phyloP scores from a whole-genome alignment of 2,329 filamentous ascomycete genomes.

The Scedosporium apiospermum region DNA sequence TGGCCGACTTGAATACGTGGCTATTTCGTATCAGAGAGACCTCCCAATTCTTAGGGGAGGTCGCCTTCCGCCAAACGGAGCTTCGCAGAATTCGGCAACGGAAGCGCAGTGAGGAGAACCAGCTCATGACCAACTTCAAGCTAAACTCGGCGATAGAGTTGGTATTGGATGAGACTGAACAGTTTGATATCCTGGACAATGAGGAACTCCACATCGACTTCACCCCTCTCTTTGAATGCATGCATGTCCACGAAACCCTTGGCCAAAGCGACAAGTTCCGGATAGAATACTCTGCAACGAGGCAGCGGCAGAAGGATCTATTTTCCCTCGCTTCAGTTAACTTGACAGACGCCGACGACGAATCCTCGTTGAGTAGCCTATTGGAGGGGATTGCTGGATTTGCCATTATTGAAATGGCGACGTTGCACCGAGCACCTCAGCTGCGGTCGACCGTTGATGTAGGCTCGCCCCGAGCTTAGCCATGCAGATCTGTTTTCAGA shows the following conservation, averaged over 20 bases:
- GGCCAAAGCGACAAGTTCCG: slow-evolving; percentile 88
- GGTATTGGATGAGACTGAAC: slow-evolving; percentile 88
- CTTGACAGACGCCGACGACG: slow-evolving; percentile 72
- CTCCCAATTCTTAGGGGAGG: slow-evolving; percentile 89
- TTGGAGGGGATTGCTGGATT: slow-evolving; percentile 93
- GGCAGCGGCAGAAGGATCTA: slow-evolving; percentile 84
- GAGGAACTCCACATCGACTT: slow-evolving; percentile 94
- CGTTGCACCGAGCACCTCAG: slow-evolving; percentile 77
- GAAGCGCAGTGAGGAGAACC: slow-evolving; percentile 66
- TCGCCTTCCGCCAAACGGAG: slow-evolving; percentile 94
- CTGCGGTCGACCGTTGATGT: slow-evolving; percentile 77
- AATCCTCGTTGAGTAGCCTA: slow-evolving; percentile 69
- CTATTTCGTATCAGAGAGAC: slow-evolving; percentile 90
- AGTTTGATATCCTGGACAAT: slow-evolving; percentile 91
- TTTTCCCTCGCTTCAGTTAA: slow-evolving; percentile 69
- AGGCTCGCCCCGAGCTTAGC: slow-evolving; percentile 18
- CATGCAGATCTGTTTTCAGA: too few species aligned
- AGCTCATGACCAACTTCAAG: slow-evolving; percentile 73
- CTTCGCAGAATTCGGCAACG: slow-evolving; percentile 74
- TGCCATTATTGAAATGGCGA: slow-evolving; percentile 90
- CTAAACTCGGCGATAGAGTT: slow-evolving; percentile 93
- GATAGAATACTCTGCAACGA: slow-evolving; percentile 79
- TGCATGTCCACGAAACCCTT: slow-evolving; percentile 93
- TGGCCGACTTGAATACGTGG: slow-evolving; percentile 96
- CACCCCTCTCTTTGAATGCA: slow-evolving; percentile 82